A percentile compares a stretch with the other conserved stretches of the same genome.
Evolutionary conservation across 108 stramenopile species (phyloP).

Genomic region (Cyclotella cryptica): DNA sequence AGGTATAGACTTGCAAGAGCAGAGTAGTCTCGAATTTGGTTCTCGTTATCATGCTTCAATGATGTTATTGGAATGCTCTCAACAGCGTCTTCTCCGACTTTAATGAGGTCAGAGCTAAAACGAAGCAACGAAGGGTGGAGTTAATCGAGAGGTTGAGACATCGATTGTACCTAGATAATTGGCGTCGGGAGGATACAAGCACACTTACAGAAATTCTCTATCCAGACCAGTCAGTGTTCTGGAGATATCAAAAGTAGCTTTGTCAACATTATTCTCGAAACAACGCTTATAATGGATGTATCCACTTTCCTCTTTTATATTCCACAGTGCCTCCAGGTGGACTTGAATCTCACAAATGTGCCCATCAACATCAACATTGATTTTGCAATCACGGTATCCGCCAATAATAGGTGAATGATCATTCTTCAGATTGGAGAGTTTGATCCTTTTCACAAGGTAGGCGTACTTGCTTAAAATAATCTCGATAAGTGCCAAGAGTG

Average conservation of each 20-base stretch:
- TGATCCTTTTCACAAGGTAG: slow-evolving; percentile 32
- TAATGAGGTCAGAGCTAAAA: slow-evolving; percentile 29
- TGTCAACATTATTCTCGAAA: slow-evolving; percentile 25
- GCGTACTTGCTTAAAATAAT: slow-evolving; percentile 40
- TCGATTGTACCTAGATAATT: neutral
- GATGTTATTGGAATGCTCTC: slow-evolving; percentile 11
- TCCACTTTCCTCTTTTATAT: slow-evolving; percentile 37
- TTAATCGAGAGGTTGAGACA: neutral
- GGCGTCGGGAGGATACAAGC: neutral
- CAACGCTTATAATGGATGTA: slow-evolving; percentile 44
- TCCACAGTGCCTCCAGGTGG: slow-evolving; percentile 45
- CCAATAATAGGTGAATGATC: slow-evolving; percentile 33
- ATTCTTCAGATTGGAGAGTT: slow-evolving; percentile 40
- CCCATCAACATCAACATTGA: slow-evolving; percentile 45
- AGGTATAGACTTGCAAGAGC: slow-evolving; percentile 39
- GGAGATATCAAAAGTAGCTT: slow-evolving; percentile 28
- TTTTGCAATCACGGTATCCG: slow-evolving; percentile 52
- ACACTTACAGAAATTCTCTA: slow-evolving; percentile 23
- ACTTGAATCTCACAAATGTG: slow-evolving; percentile 54
- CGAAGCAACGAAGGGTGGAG: neutral
- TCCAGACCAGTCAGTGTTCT: slow-evolving; percentile 35
- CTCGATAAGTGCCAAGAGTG: slow-evolving; percentile 48
- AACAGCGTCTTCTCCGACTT: slow-evolving; percentile 25
- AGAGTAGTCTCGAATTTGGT: slow-evolving; percentile 43
- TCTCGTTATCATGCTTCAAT: slow-evolving; percentile 27